Base-by-base conservation (phyloP, 306 rosid genomes). In the Pterocarpus macrocarpus region DNA sequence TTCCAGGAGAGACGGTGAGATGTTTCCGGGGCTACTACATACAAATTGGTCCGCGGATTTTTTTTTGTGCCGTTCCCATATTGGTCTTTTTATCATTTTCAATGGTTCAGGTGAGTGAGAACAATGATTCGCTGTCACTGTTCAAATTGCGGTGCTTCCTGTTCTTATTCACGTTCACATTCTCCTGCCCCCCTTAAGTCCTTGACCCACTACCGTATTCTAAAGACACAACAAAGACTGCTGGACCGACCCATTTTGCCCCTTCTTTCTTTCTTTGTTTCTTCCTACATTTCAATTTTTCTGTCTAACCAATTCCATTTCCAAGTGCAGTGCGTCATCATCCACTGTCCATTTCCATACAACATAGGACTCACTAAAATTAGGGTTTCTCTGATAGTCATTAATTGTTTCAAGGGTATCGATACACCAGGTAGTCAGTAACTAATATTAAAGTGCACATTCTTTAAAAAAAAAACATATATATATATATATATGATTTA, bases 111-210 rank as follows among this genome's bases (percentile, higher is more conserved):
- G 47, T 43, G 8, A 43, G 53, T 50, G 57, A 50, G 57, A 50
- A 14, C 57, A 50, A 36, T 22, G 17, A 7, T 14, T 11, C 7
- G 1, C 5, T 52, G 50, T 53, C 39, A 35, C 63, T 65, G 63
- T 56, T 73, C 41, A 7, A 64, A 55, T 81, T 64, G 80, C 75
- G 80, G 71, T 70, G 53, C 58, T 38, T 0, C 56, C 36, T 33
- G 4, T 35, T 16, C 16, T 8, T 12, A 32, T 43, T 35, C 34
- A 13, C 3, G 4, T 69, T 61, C 79, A 80, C 78, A 71, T 71
- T 69, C 22, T 53, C 7, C 1, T 45, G 32, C 4, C 14, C 35
- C 5, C 50, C 11, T n/a, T 41, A 53, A 16, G 34, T 7, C 44
- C n/a, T 50, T 50, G 75, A 53, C 50, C 76, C 10, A 17, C 35